Percentiles rank a stretch among this genome's conserved stretches.
phyloP scores from a whole-genome alignment of 1,139 yeast genomes.

The Magnusiomyces ingens region DNA sequence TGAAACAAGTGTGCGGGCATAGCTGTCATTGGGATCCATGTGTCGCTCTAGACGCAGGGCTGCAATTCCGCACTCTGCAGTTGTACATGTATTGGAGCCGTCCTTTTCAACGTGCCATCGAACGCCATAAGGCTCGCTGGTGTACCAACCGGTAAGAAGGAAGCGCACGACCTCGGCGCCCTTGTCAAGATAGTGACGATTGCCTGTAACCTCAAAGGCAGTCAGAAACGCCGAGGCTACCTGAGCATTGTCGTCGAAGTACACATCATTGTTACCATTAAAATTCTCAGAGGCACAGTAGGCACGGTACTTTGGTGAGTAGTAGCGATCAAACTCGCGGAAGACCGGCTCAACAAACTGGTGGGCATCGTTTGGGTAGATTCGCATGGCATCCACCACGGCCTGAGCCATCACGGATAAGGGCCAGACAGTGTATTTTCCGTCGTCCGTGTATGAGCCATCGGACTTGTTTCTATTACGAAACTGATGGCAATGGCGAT shows the following conservation, averaged over 20 bases:
- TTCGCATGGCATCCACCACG: slow-evolving; percentile 53
- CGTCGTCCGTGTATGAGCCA: slow-evolving; percentile 49
- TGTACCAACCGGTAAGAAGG: slow-evolving; percentile 61
- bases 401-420: slow-evolving; percentile 60
- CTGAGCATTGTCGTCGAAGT: slow-evolving; percentile 74
- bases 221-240: slow-evolving; percentile 60
- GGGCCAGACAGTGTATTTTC: slow-evolving; percentile 60
- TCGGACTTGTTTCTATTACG: slow-evolving; percentile 27
- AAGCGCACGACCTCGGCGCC: slow-evolving; percentile 56
- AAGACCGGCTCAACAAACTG: slow-evolving; percentile 54
- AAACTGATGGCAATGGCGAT: slow-evolving; percentile 19
- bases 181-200: slow-evolving; percentile 46
- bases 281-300: slow-evolving; percentile 54
- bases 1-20: slow-evolving; percentile 38
- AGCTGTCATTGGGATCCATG: slow-evolving; percentile 39
- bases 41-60: slow-evolving; percentile 53
- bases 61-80: slow-evolving; percentile 65
- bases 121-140: slow-evolving; percentile 45
- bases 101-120: slow-evolving; percentile 59
- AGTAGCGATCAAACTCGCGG: slow-evolving; percentile 46
- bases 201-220: slow-evolving; percentile 63
- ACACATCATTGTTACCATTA: slow-evolving; percentile 55
- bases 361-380: slow-evolving; percentile 49
- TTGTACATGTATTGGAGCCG: slow-evolving; percentile 60
- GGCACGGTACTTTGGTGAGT: slow-evolving; percentile 45